Evolutionary conservation across 2,329 filamentous ascomycete species (phyloP).

Genomic region (Trichoderma simmonsii): DNA sequence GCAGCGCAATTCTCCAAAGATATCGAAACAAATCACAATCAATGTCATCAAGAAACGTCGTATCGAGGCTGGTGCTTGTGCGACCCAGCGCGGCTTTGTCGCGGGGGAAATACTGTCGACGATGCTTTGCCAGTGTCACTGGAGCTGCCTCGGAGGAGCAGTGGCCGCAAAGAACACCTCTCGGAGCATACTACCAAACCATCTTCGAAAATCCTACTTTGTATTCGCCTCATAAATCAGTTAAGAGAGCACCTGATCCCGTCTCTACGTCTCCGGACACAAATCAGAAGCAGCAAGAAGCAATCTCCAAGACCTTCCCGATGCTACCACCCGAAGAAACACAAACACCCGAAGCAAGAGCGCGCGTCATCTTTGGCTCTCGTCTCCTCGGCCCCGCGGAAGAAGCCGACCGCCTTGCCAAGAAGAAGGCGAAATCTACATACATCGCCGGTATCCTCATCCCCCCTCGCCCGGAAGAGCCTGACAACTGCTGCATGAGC

Average conservation of each 20-base stretch:
- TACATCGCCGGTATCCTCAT: conserved; percentile 76
- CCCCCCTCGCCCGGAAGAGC: conserved; percentile 80
- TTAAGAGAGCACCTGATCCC: conserved; percentile 39
- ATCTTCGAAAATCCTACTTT: conserved; percentile 49
- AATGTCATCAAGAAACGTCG: conserved; percentile 32
- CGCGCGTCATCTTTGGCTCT: conserved; percentile 77
- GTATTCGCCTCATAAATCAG: conserved; percentile 39
- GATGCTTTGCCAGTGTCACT: conserved; percentile 30
- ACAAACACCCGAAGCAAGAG: conserved; percentile 48
- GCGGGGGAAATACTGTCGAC: conserved; percentile 22
- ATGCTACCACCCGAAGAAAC: conserved; percentile 17
- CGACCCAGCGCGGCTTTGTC: conserved; percentile 23
- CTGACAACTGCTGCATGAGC: conserved; percentile 99
- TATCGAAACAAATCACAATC: conserved; percentile 23
- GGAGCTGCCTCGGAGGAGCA: conserved; percentile 24
- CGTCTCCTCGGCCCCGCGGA: conserved; percentile 71
- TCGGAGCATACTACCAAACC: conserved; percentile 59
- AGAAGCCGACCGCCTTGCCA: conserved; percentile 57
- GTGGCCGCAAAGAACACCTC: conserved; percentile 42
- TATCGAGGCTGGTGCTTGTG: conserved; percentile 32
- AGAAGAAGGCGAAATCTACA: conserved; percentile 56
- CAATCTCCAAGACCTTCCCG: conserved; percentile 16
- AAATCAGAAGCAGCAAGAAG: conserved; percentile 6
- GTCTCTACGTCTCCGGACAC: conserved; percentile 38
- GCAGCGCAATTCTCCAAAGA: background rate